Evolutionary conservation across 148 eudicot genomes (phyloP).

Genomic region (Spergularia bocconei): DNA sequence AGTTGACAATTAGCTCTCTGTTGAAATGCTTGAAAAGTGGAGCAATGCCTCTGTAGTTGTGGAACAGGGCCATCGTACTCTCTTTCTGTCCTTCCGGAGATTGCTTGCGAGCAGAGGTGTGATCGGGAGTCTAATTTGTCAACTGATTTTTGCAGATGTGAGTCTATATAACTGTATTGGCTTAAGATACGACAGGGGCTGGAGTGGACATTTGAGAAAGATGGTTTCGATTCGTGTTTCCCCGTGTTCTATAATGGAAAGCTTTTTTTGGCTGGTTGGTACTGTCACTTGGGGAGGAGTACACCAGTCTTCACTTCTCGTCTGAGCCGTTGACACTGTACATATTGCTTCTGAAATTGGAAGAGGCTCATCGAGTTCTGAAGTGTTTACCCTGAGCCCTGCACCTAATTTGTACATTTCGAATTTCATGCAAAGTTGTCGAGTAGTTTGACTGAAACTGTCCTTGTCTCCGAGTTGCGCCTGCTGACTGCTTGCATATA

Average conservation of each 20-base stretch:
- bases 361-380: slow-evolving; percentile 17
- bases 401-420: slow-evolving; percentile 26
- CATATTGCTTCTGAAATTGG: slow-evolving; percentile 24
- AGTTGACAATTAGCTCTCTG: neutral
- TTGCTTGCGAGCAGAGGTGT: neutral
- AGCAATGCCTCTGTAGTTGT: slow-evolving; percentile 12
- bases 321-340: slow-evolving; percentile 28
- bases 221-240: neutral
- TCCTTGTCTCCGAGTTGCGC: neutral
- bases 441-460: neutral
- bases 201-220: neutral
- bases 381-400: slow-evolving; percentile 2
- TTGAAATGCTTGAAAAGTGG: slow-evolving; percentile 13
- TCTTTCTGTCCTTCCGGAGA: slow-evolving; percentile 8
- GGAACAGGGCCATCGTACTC: slow-evolving; percentile 4
- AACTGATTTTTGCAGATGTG: slow-evolving; percentile 21
- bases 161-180: slow-evolving; percentile 16
- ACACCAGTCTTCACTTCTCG: neutral
- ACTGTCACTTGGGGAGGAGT: slow-evolving; percentile 11
- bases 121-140: slow-evolving; percentile 3
- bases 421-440: slow-evolving; percentile 18
- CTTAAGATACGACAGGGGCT: neutral
- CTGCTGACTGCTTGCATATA: slow-evolving; percentile 10
- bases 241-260: slow-evolving; percentile 13
- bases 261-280: slow-evolving; percentile 14